Base-by-base conservation (phyloP, 2,329 filamentous ascomycete genomes). In the Fusarium sp. region DNA sequence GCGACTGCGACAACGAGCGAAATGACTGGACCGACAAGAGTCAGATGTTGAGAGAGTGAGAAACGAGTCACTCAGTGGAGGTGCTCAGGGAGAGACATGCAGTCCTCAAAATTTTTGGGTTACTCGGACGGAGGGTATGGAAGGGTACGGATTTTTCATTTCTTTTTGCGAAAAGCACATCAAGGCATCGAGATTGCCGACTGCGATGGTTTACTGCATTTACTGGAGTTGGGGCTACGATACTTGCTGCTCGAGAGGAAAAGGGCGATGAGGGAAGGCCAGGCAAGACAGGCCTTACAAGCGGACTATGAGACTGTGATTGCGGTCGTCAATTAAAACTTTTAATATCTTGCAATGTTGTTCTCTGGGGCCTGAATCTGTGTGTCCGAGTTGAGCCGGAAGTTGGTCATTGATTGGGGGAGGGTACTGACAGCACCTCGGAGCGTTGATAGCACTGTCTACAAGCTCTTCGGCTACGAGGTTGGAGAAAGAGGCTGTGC, bases 191-290 rank as follows among this genome's bases (percentile, higher is more conserved):
- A 62, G 36, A 18, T 25, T 58, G 33, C 57, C 54, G 27, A 52
- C 20, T 45, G 47, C 25, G 61, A 63, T 22, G 63, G 45, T 36
- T 25, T 38, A 35, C 63, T 63, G 72, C 72, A 74, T 75, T 73
- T 62, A 31, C 64, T 50, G 72, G 72, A 74, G 72, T 74, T 73
- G 66, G 61, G 69, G 59, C 52, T 40, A 47, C 22, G 14, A 52
- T 20, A 62, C 29, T 50, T 40, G 52, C 38, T 70, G 38, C 63
- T 74, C 25, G 45, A 36, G 66, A 38, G 69, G 64, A 61, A 75
- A 73, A 63, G 69, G 59, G 50, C 52, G 20, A 40, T 27, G 61
- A 59, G 42, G 59, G 42, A 52, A 54, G 50, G 50, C 25, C 45
- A 63, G 38, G 36, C 57, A 62, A 22, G 42, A 65, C 62, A 38